phyloP scores from a whole-genome alignment of 1,284 basidiomycete genomes.

The Trichosporon ovoides region DNA sequence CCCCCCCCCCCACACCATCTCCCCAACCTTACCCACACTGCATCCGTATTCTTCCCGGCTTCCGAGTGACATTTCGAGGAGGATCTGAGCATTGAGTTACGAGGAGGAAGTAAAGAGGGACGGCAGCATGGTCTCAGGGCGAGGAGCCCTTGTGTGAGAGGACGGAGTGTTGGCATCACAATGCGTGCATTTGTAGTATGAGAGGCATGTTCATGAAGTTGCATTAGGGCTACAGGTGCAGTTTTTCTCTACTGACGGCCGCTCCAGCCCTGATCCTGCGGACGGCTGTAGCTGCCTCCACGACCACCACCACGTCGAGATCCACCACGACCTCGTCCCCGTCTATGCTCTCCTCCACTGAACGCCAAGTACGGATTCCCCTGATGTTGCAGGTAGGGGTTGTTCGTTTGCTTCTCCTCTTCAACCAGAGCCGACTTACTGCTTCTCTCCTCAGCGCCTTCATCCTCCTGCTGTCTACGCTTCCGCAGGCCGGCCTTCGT shows the following conservation, averaged over 20 bases:
- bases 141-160: background rate
- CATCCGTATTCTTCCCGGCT: constrained; percentile 4
- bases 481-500: constrained; percentile 44
- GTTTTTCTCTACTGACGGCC: background rate
- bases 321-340: background rate
- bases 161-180: constrained; percentile 8
- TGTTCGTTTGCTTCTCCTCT: background rate
- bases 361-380: background rate
- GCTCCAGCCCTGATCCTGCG: constrained; percentile 6
- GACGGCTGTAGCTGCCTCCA: background rate
- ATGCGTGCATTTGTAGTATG: constrained; percentile 17
- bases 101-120: background rate
- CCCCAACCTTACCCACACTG: constrained; percentile 1
- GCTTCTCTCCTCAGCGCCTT: constrained; percentile 2
- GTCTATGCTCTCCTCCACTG: background rate
- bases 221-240: background rate
- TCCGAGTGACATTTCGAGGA: constrained; percentile 1
- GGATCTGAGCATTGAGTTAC: background rate
- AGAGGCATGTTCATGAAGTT: constrained; percentile 2
- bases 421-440: background rate
- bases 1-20: background rate
- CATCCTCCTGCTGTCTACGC: background rate
- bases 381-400: background rate
- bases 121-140: background rate
- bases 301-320: background rate